Base-by-base conservation (phyloP, 768 basidiomycete species). In the Lactarius akahatsu region DNA sequence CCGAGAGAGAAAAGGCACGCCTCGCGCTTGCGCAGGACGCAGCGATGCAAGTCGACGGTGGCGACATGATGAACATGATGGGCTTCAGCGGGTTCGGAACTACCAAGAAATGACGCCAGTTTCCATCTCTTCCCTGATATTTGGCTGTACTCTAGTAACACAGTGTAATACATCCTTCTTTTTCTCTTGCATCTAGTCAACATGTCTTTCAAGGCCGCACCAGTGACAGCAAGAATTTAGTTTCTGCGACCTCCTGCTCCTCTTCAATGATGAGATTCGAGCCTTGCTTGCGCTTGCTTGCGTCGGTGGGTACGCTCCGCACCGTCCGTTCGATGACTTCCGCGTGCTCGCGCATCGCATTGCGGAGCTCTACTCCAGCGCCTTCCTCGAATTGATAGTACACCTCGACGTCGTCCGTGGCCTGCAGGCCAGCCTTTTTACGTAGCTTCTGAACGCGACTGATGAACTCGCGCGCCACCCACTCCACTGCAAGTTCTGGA, bases 361-460 rank as follows among this genome's bases (percentile, higher is more conserved):
- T 78, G 43, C 85, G 76, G 62, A 95, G 73, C 54, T 91, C 90
- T 26, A 78, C 78, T 13, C 90, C 89, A 10, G 80, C 72, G 30
- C 86, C 91, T 16, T 84, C 83, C 72, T 89, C 87, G 75, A 96
- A 91, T 65, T 78, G 77, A 79, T 95, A 95, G 78, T 88, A 96
- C 47, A 97, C 85, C 61, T 92, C 83, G 34, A 98, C 87, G 74
- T 97, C 93, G 74, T 99, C 97, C 8, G 94, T 95, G 23, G 96
- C 90, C 77, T 95, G 94, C 69, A 98, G 81, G 16, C 95, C 94
- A 1, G 94, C 95, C 77, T 95, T 94, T 80, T 99, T 99, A 71
- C 97, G 84, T 67, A 98, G 80, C 75, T 92, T 94, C 80, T 99
- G 97, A 52, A 98, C 89, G 62, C 96, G 89, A 71, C 95, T 96